Evolutionary conservation across 371 early-diverging fungal genomes (phyloP), one percentile per base, ranked within the genome.

Genomic region (Umbelopsis sp.): DNA sequence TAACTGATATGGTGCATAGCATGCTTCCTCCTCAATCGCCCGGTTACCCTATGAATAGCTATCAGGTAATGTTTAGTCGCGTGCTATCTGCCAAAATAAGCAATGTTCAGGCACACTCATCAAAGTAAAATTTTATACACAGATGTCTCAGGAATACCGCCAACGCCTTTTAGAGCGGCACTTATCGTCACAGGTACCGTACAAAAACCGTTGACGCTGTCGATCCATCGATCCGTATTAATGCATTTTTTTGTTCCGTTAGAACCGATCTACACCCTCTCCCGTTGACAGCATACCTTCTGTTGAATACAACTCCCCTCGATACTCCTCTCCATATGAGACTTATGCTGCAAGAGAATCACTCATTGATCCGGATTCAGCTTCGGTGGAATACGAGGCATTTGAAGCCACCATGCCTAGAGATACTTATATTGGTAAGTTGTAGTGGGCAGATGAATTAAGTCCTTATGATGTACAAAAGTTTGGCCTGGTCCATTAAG

Each of bases 341-440:
- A 76, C 76, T 14, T 76, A 72, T 51, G 48, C 72, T 65, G 44
- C 65, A 22, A 72, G 73, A 37, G 76, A 76, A 63, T 76, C 76
- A 46, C 57, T 72, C 18, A 68, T 76, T 38, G 76, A 76, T 69
- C 76, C 76, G 35, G 25, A 66, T 57, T 41, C 69, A 66, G 22
- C 69, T 64, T 48, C 63, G 38, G 18, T 65, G 50, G n/a, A 66
- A 65, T 37, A 50, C 69, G 50, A 69, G 63, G 29, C 70, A 51
- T 22, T 57, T 32, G 57, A 57, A 35, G 14, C 18, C 32, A 18
- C 29, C 16, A 18, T 35, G 14, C 57, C 57, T 16, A 18, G 29
- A 14, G 76, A 76, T 46, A 72, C 72, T 6, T 76, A 72, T 69
- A 72, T 72, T 35, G 72, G 76, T 72, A 72, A 70, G 44, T 32